Percentiles rank a stretch among this genome's conserved stretches.
Conservation (phyloP, 352 stramenopile genomes). For the Aphanomyces astaci region DNA sequence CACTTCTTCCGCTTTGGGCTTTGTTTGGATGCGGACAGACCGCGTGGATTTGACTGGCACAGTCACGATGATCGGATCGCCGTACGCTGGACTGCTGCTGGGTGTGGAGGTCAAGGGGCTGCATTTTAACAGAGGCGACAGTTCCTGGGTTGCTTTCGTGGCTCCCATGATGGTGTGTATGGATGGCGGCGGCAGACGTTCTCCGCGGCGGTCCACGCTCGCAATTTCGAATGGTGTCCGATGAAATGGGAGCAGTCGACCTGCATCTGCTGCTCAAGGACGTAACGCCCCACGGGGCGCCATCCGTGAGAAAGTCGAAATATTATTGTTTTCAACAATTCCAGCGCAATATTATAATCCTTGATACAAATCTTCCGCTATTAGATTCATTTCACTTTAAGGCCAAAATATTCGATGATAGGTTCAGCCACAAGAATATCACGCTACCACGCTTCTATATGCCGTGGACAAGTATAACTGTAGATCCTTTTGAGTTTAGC, state of each 20-base stretch:
- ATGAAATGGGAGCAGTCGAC: not conserved
- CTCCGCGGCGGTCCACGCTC: not conserved
- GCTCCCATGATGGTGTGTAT: not conserved
- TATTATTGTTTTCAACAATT: not conserved
- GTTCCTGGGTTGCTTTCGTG: not conserved
- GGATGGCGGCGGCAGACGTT: not conserved
- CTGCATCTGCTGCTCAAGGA: not conserved
- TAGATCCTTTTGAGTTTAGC: no score
- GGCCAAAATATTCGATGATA: no score
- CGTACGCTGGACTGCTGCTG: not conserved
- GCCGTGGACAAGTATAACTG: no score
- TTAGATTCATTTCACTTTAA: no score
- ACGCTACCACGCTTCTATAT: no score
- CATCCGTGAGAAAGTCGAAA: not conserved
- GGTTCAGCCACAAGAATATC: no score
- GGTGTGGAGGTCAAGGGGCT: conserved; percentile 1
- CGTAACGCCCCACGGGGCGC: not conserved
- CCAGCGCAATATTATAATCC: no score
- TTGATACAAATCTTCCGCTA: no score
- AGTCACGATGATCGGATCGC: not conserved
- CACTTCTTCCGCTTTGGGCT: conserved; percentile 43
- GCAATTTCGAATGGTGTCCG: conserved; percentile 11
- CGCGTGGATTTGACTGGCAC: not conserved
- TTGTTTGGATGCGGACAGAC: conserved; percentile 12
- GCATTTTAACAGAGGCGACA: not conserved